phyloP scores from a whole-genome alignment of 2,329 filamentous ascomycete species.

The Trichoderma guizhouense region DNA sequence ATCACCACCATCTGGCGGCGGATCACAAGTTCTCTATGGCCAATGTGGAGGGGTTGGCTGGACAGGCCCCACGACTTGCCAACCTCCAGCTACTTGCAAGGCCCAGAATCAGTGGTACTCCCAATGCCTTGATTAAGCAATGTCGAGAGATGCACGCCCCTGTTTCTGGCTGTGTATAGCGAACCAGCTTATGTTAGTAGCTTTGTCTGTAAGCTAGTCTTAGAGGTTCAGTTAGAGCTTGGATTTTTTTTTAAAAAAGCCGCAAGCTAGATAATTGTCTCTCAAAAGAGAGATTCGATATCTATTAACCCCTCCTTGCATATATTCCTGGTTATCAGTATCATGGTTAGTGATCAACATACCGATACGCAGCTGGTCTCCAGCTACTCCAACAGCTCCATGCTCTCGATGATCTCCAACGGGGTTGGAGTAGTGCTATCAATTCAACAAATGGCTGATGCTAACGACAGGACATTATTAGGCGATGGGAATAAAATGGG shows the following conservation, averaged over 20 bases:
- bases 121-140: background rate
- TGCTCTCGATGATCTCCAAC: too few species aligned
- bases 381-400: too few species aligned
- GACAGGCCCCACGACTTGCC: constrained; percentile 36
- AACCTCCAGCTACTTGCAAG: constrained; percentile 35
- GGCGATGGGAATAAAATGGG: too few species aligned
- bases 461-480: too few species aligned
- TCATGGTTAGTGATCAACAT: too few species aligned
- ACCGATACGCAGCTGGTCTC: too few species aligned
- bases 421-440: too few species aligned
- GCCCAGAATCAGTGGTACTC: constrained; percentile 25
- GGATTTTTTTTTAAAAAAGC: background rate
- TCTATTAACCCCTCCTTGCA: too few species aligned
- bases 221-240: background rate
- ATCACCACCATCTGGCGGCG: background rate
- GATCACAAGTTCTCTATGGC: constrained; percentile 24
- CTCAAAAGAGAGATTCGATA: background rate
- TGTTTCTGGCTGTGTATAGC: background rate
- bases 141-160: background rate
- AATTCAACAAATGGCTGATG: too few species aligned
- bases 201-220: background rate
- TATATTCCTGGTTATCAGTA: too few species aligned
- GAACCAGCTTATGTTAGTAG: background rate
- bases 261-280: background rate
- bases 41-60: constrained; percentile 40